phyloP scores from a whole-genome alignment of 2,329 filamentous ascomycete species.

The Sphaerulina musiva region DNA sequence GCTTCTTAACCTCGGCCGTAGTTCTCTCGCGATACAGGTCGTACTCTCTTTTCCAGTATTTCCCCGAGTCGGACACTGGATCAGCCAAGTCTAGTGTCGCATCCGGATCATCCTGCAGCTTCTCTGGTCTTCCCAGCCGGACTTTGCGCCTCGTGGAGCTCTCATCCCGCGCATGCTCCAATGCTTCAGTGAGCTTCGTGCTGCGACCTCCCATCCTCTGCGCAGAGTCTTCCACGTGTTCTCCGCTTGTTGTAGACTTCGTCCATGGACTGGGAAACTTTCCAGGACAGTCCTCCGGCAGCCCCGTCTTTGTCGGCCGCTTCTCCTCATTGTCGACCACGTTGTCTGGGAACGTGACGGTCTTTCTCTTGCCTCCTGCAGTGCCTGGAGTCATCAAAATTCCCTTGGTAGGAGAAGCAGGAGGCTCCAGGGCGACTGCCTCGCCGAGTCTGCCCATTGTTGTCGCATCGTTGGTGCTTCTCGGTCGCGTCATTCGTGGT shows the following conservation, averaged over 20 bases:
- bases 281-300: slow-evolving; percentile 43
- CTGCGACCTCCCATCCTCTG: slow-evolving; percentile 33
- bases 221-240: slow-evolving; percentile 23
- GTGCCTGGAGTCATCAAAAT: slow-evolving; percentile 60
- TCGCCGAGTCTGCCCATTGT: slow-evolving; percentile 16
- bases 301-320: slow-evolving; percentile 40
- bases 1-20: slow-evolving; percentile 65
- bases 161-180: slow-evolving; percentile 42
- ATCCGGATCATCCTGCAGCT: slow-evolving; percentile 45
- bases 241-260: slow-evolving; percentile 27
- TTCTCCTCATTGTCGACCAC: slow-evolving; percentile 53
- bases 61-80: slow-evolving; percentile 66
- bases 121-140: slow-evolving; percentile 25
- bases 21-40: slow-evolving; percentile 67
- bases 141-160: slow-evolving; percentile 25
- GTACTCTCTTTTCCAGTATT: slow-evolving; percentile 75
- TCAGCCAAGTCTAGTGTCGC: slow-evolving; percentile 65
- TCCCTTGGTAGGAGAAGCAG: slow-evolving; percentile 51
- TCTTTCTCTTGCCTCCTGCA: slow-evolving; percentile 51
- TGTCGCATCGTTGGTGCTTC: slow-evolving; percentile 27
- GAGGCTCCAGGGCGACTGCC: slow-evolving; percentile 21
- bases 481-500: slow-evolving; percentile 27
- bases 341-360: slow-evolving; percentile 54
- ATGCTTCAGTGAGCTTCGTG: slow-evolving; percentile 39
- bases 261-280: slow-evolving; percentile 49